These are phyloP conservation scores for Pseudogymnoascus sp. DNA, from an alignment of 2,329 filamentous ascomycete species.

Conservation along the genomic window DNA sequence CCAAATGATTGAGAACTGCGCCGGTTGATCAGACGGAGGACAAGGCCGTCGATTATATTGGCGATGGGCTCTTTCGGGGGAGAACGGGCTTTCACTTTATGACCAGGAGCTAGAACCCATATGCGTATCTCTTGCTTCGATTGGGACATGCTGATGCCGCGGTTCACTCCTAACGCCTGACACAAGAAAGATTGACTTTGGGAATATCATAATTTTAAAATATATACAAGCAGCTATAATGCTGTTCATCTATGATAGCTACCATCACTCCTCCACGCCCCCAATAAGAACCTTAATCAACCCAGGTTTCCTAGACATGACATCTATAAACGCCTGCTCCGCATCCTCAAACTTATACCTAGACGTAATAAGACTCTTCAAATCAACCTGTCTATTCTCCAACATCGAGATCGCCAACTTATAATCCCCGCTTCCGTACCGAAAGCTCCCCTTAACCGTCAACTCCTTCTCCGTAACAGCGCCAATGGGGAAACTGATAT, in stretches of 20 bases:
- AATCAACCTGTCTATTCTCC: slow-evolving; percentile 61
- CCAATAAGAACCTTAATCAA: slow-evolving; percentile 62
- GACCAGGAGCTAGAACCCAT: not conserved
- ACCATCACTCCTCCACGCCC: slow-evolving; percentile 29
- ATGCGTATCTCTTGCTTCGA: not conserved
- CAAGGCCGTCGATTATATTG: not conserved
- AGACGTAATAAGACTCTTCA: slow-evolving; percentile 72
- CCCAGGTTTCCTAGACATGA: slow-evolving; percentile 62
- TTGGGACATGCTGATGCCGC: too few species aligned
- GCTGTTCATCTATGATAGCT: not conserved
- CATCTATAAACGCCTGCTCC: slow-evolving; percentile 77
- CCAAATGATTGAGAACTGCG: not conserved
- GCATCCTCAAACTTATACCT: slow-evolving; percentile 73
- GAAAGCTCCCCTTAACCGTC: slow-evolving; percentile 44
- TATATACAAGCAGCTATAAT: not conserved
- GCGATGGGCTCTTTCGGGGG: not conserved
- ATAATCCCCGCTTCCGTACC: slow-evolving; percentile 69
- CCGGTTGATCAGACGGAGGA: not conserved
- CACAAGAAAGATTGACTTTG: not conserved
- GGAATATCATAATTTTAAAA: not conserved
- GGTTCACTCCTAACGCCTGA: not conserved
- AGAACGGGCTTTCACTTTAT: not conserved
- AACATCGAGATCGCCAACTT: slow-evolving; percentile 67
- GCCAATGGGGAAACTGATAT: slow-evolving; percentile 44
- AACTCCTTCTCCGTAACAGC: slow-evolving; percentile 45